These are phyloP conservation scores for Phlebiopsis gigantea DNA, from an alignment of 768 basidiomycete genomes.

Conservation along the genomic window DNA sequence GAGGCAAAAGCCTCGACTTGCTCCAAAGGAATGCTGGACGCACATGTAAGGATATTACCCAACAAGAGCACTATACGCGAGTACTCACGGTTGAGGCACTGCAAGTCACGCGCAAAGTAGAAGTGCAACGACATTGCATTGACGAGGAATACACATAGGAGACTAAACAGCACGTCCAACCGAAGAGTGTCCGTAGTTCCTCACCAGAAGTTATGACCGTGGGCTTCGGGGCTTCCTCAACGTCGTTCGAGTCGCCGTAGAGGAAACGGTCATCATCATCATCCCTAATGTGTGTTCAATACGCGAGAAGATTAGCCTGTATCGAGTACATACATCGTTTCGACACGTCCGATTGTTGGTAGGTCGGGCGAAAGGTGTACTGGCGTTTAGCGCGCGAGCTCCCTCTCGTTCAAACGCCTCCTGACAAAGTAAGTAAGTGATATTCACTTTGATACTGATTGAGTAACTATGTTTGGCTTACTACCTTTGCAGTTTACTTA, in stretches of 20 bases:
- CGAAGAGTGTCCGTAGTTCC: conserved; percentile 26
- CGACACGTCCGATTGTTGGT: neutral
- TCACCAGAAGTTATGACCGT: conserved; percentile 40
- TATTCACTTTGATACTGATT: neutral
- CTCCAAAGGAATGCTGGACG: conserved; percentile 36
- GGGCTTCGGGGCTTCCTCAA: conserved; percentile 18
- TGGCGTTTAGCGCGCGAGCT: neutral
- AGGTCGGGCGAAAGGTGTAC: neutral
- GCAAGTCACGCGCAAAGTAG: conserved; percentile 33
- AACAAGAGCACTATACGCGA: conserved; percentile 9
- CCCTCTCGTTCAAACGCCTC: neutral
- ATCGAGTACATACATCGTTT: neutral
- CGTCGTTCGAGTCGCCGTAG: conserved; percentile 25
- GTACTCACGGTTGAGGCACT: conserved; percentile 65
- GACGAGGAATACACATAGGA: conserved; percentile 27
- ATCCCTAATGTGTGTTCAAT: conserved; percentile 15
- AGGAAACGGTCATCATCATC: conserved; percentile 31
- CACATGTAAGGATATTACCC: conserved; percentile 18
- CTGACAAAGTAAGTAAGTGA: neutral
- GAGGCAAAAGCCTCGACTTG: conserved; percentile 29
- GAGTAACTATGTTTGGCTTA: too few species aligned
- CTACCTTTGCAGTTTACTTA: too few species aligned
- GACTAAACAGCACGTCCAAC: conserved; percentile 17
- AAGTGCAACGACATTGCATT: conserved; percentile 31
- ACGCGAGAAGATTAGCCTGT: neutral